Evolutionary conservation across 2,329 filamentous ascomycete genomes (phyloP).

Genomic region (Monilinia fructigena): DNA sequence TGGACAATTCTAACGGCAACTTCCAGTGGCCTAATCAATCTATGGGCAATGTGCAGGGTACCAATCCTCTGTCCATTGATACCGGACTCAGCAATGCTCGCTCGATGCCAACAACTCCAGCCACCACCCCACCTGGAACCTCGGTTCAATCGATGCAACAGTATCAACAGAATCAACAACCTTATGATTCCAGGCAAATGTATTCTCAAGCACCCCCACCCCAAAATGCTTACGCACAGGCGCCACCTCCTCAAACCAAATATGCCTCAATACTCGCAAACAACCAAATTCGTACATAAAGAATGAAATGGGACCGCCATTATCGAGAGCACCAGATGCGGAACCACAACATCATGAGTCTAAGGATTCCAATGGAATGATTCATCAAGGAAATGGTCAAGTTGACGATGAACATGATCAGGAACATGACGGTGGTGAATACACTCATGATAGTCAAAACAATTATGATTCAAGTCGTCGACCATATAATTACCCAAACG

Average conservation of each 20-base stretch:
- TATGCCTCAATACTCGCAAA: constrained; percentile 64
- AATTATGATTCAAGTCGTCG: constrained; percentile 69
- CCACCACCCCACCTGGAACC: constrained; percentile 81
- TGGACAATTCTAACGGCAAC: constrained; percentile 69
- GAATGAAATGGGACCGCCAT: constrained; percentile 84
- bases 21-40: constrained; percentile 74
- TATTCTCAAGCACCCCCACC: constrained; percentile 69
- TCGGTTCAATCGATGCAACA: constrained; percentile 74
- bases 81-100: constrained; percentile 74
- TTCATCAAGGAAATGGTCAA: constrained; percentile 59
- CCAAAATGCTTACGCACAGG: constrained; percentile 68
- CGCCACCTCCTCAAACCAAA: constrained; percentile 60
- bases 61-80: constrained; percentile 77
- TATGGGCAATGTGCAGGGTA: constrained; percentile 60
- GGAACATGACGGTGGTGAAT: constrained; percentile 75
- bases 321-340: constrained; percentile 57
- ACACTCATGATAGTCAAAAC: constrained; percentile 76
- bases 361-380: constrained; percentile 65
- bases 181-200: constrained; percentile 77
- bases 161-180: constrained; percentile 65
- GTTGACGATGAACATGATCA: constrained; percentile 70
- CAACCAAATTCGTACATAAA: constrained; percentile 66
- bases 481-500: constrained; percentile 73
- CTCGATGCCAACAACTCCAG: constrained; percentile 87
- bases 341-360: constrained; percentile 61